Base-by-base conservation (phyloP, 345 rosid species). In the Viola odorata region DNA sequence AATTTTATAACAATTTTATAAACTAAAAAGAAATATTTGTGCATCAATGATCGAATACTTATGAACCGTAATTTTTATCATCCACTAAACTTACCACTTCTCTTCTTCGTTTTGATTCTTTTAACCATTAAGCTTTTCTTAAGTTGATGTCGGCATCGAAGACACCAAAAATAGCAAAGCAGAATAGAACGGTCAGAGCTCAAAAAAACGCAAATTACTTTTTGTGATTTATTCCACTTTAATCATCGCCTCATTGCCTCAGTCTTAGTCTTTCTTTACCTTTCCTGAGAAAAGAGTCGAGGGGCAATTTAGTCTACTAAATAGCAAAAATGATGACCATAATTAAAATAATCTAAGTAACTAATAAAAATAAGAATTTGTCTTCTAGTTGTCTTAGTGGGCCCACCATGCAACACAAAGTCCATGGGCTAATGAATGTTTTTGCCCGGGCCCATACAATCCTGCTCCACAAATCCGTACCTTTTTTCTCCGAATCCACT, bases 311-410 rank as follows among this genome's bases (percentile, higher is more conserved):
- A 61, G 81, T 61, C 69, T 60, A 61, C 69, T 44, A 66, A 61
- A 56, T 52, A 57, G 37, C 51, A 59, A 32, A 45, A 45, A 54
- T 49, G 55, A 76, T 23, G 63, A 37, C n/a, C 7, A 12, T 36
- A 48, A 40, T 3, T 61, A 57, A 48, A 37, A 37, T 12, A 62
- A 57, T 66, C 40, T 59, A 61, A 65, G 70, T 23, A 61, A 47
- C 50, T n/a, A 47, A 47, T 47, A n/a, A n/a, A 47, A 47, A 47
- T 9, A n/a, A 48, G 49, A 41, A 5, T 76, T 78, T 77, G 88
- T 81, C 85, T 64, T 75, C 54, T 77, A 70, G 79, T 39, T 81
- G 82, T 79, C 37, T 12, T 7, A 37, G 41, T 58, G 45, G 79
- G 55, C 36, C 70, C 74, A 61, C 55, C 12, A 14, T 11, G 55